phyloP scores from a whole-genome alignment of 2,329 filamentous ascomycete genomes.

The Claviceps purpurea region DNA sequence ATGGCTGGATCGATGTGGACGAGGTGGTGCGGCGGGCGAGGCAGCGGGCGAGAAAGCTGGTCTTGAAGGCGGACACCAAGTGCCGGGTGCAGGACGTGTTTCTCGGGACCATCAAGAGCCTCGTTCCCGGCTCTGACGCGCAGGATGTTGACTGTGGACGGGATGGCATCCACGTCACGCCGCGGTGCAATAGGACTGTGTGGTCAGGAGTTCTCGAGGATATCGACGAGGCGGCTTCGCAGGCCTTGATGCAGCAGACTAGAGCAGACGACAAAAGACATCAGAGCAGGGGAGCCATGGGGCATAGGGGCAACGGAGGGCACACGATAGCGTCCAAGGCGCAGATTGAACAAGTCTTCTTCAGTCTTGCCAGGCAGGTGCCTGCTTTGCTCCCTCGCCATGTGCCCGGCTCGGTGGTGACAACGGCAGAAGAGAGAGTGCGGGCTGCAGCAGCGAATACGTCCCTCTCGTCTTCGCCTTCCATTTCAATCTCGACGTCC shows the following conservation, averaged over 20 bases:
- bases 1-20: constrained; percentile 8
- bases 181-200: constrained; percentile 1
- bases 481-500: background rate
- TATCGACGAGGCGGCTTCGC: background rate
- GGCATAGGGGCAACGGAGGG: background rate
- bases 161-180: constrained; percentile 4
- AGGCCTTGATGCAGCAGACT: background rate
- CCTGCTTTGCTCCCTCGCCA: constrained; percentile 2
- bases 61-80: background rate
- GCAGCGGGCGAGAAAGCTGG: background rate
- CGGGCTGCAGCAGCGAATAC: background rate
- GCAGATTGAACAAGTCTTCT: background rate
- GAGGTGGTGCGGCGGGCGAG: background rate
- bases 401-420: constrained; percentile 1
- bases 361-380: constrained; percentile 1
- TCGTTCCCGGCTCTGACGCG: background rate
- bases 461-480: background rate
- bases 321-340: background rate
- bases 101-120: background rate
- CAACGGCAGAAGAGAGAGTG: constrained; percentile 2
- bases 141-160: background rate
- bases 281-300: too few relatives aligned
- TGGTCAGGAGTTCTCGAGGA: constrained; percentile 1
- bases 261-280: background rate
- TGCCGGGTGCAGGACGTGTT: constrained; percentile 1